Base-by-base conservation (phyloP, 2,329 filamentous ascomycete species). In the Waltergamsia citrina region DNA sequence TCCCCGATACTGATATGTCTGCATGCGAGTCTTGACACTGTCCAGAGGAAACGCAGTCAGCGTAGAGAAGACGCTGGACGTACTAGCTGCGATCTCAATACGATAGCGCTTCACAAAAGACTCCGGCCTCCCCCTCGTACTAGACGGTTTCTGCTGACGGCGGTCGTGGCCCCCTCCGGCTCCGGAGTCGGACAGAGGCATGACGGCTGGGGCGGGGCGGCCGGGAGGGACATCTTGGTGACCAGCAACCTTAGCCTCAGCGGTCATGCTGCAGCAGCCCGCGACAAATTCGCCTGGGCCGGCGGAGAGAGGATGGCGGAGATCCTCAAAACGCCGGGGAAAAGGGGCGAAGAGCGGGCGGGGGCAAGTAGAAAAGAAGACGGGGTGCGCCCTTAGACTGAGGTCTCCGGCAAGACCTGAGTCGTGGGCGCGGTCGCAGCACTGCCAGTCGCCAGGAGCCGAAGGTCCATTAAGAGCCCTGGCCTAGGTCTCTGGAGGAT, bases 21-120 rank as follows among this genome's bases (percentile, higher is more conserved):
- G 85, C 77, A 92, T 85, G 50, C 85, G 82, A 36, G 83, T 88
- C 67, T 93, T 93, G 54, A 90, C 81, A 48, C 85, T 90, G 56
- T 93, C 85, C 45, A 93, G 74, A 16, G 85, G 85, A 52, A 90
- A 93, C n/a, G 85, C 81, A 43, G 73, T 69, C 51, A 86, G 71
- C 27, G 85, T 92, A 24, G 82, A 86, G 37, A 90, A 67, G 43
- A 88, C 69, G 56, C 81, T 88, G 52, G 81, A 83, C 25, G 77
- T 68, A 57, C 79, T 83, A 29, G 85, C 85, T 40, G 84, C 77
- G 44, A 92, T 77, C 60, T 90, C 82, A 32, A 81, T 88, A 43
- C 83, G 74, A 58, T 92, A 90, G 45, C 71, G 72, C 62, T 85
- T 87, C 49, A 81, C 67, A 64, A 80, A 49, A 18, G 46, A 46